These are phyloP conservation scores for Aurifilum marmelostoma DNA, from an alignment of 2,329 filamentous ascomycete species.

Conservation along the genomic window DNA sequence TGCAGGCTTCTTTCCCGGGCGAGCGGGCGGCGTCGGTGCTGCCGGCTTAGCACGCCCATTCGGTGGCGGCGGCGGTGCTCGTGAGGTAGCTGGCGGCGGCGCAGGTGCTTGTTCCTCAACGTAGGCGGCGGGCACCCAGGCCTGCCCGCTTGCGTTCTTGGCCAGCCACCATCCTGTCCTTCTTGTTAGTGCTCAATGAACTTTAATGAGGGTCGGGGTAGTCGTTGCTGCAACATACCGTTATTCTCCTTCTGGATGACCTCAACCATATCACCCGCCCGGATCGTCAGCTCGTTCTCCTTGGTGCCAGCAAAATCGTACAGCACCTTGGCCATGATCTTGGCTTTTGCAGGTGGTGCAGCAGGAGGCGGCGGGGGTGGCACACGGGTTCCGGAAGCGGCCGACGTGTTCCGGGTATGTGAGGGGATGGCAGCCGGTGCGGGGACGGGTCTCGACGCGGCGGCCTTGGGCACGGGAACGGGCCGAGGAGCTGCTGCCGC, in stretches of 20 bases:
- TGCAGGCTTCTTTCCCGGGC: constrained; percentile 76
- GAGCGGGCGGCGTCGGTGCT: constrained; percentile 75
- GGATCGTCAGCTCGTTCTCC: constrained; percentile 82
- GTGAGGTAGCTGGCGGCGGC: constrained; percentile 57
- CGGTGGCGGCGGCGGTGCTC: constrained; percentile 66
- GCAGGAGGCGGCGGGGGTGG: constrained; percentile 71
- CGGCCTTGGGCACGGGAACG: constrained; percentile 36
- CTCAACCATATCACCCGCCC: constrained; percentile 79
- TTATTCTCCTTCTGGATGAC: constrained; percentile 95
- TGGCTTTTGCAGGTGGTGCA: constrained; percentile 64
- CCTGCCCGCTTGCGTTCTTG: constrained; percentile 73
- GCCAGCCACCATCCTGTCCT: constrained; percentile 92
- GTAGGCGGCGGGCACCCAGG: constrained; percentile 93
- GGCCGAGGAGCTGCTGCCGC: constrained; percentile 29
- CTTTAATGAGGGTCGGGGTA: background rate
- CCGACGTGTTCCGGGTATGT: constrained; percentile 60
- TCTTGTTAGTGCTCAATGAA: constrained; percentile 34
- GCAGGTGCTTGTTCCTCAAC: constrained; percentile 79
- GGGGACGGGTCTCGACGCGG: constrained; percentile 33
- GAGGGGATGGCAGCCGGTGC: constrained; percentile 44
- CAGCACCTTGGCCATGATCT: constrained; percentile 83
- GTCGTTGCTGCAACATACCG: constrained; percentile 63
- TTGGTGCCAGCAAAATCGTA: constrained; percentile 90
- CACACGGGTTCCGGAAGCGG: constrained; percentile 53
- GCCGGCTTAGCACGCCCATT: constrained; percentile 64